Evolutionary conservation across 176 grass and related monocot genomes (phyloP).

Genomic region (Leersia perrieri): DNA sequence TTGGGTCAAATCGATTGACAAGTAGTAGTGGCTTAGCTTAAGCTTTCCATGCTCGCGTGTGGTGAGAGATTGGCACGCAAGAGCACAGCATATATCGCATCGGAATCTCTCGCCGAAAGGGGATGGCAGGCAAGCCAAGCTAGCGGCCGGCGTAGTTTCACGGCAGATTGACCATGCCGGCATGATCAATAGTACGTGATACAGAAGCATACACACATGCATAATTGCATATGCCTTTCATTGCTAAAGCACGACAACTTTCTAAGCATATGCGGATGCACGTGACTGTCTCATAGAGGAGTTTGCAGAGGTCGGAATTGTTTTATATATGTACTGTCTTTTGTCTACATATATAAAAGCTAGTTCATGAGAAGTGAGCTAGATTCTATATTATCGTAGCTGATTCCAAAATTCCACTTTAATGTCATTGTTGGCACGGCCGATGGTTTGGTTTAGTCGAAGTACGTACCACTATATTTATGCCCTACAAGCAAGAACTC

Average conservation of each 20-base stretch:
- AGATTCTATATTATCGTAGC: not conserved
- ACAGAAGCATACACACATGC: not conserved
- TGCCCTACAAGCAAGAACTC: not conserved
- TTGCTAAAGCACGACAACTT: not conserved
- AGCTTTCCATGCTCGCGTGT: not conserved
- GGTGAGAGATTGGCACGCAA: not conserved
- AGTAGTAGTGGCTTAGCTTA: not conserved
- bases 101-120: constrained; percentile 9
- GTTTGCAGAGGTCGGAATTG: not conserved
- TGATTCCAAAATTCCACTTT: not conserved
- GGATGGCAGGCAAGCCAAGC: not conserved
- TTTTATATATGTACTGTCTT: too few relatives aligned
- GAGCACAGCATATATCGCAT: not conserved
- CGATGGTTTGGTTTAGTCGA: not conserved
- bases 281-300: too few relatives aligned
- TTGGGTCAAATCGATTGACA: not conserved
- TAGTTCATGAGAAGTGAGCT: too few relatives aligned
- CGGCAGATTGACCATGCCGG: not conserved
- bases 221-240: not conserved
- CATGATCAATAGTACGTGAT: not conserved
- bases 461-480: not conserved
- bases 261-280: not conserved
- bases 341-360: too few relatives aligned
- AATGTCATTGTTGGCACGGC: not conserved
- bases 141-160: not conserved